Evolutionary conservation across 192 early-diverging fungal genomes (phyloP).

Genomic region (Entomortierella parvispora): DNA sequence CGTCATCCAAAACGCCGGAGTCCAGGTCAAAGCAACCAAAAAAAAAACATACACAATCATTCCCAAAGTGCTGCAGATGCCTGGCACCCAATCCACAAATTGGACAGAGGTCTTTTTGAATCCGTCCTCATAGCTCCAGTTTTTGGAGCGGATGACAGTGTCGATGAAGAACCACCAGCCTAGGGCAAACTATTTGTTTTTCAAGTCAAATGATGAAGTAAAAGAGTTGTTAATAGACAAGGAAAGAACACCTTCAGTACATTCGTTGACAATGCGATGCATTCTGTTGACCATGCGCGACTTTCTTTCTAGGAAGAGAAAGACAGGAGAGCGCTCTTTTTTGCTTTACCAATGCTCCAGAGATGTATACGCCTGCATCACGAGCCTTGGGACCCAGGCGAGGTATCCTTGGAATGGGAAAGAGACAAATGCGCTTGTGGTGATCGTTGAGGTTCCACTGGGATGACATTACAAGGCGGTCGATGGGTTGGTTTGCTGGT

Average conservation of each 20-base stretch:
- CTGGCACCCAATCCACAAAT: conserved; percentile 71
- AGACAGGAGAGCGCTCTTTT: too few species aligned
- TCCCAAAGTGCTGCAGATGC: conserved; percentile 64
- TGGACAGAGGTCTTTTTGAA: conserved; percentile 40
- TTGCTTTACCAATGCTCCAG: conserved; percentile 49
- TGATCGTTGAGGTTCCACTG: conserved; percentile 19
- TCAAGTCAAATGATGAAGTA: too few species aligned
- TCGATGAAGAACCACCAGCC: conserved; percentile 76
- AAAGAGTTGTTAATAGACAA: neutral
- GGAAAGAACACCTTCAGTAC: neutral
- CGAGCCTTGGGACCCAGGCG: conserved; percentile 49
- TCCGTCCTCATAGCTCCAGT: conserved; percentile 12
- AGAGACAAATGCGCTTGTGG: conserved; percentile 38
- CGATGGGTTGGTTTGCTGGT: too few species aligned
- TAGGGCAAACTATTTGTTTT: conserved; percentile 60
- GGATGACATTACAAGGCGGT: conserved; percentile 10
- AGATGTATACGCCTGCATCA: conserved; percentile 50
- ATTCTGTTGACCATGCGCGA: too few species aligned
- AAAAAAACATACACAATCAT: conserved; percentile 63
- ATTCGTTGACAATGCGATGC: neutral
- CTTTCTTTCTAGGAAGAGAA: neutral
- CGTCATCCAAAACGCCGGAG: too few species aligned
- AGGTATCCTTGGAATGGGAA: conserved; percentile 49
- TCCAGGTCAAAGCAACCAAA: too few species aligned
- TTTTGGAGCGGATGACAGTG: conserved; percentile 56